Conservation (phyloP, 2,329 filamentous ascomycete species). For the Hymenotorrendiella dingleyae region DNA sequence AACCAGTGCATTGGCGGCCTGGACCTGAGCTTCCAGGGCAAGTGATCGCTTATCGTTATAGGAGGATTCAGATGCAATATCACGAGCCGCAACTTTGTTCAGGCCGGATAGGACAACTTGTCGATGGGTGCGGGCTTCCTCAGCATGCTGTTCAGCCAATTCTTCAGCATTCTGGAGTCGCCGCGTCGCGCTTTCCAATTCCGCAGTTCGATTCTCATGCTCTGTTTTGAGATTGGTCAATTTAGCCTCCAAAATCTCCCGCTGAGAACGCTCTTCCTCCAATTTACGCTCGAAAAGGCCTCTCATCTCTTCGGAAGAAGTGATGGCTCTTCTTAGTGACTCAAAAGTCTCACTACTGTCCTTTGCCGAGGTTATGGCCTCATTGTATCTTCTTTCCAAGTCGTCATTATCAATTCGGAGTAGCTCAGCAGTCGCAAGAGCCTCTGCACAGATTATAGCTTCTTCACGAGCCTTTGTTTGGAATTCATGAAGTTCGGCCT, state of each 20-base stretch:
- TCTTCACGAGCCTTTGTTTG: constrained; percentile 78
- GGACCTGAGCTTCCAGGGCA: constrained; percentile 74
- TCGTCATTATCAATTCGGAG: constrained; percentile 84
- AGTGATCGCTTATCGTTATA: constrained; percentile 59
- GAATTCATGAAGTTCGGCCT: constrained; percentile 75
- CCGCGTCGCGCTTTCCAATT: constrained; percentile 69
- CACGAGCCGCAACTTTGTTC: constrained; percentile 60
- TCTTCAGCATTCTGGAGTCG: constrained; percentile 82
- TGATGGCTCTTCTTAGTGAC: constrained; percentile 70
- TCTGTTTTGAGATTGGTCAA: constrained; percentile 72
- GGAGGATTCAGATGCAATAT: constrained; percentile 41
- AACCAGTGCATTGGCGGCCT: constrained; percentile 70
- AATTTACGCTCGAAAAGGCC: constrained; percentile 72
- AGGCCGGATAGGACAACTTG: constrained; percentile 77
- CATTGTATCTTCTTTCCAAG: constrained; percentile 61
- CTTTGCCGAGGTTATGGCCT: constrained; percentile 58
- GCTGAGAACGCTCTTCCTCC: constrained; percentile 71
- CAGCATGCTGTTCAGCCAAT: constrained; percentile 77
- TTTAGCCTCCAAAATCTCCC: constrained; percentile 71
- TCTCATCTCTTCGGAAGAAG: constrained; percentile 72
- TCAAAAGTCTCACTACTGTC: constrained; percentile 67
- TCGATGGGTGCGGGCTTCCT: constrained; percentile 81
- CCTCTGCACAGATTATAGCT: constrained; percentile 69
- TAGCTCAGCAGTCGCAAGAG: constrained; percentile 66
- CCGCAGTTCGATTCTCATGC: constrained; percentile 71